Evolutionary conservation across 495 filamentous ascomycete species (phyloP).

Genomic region (Cryomyces antarcticus): DNA sequence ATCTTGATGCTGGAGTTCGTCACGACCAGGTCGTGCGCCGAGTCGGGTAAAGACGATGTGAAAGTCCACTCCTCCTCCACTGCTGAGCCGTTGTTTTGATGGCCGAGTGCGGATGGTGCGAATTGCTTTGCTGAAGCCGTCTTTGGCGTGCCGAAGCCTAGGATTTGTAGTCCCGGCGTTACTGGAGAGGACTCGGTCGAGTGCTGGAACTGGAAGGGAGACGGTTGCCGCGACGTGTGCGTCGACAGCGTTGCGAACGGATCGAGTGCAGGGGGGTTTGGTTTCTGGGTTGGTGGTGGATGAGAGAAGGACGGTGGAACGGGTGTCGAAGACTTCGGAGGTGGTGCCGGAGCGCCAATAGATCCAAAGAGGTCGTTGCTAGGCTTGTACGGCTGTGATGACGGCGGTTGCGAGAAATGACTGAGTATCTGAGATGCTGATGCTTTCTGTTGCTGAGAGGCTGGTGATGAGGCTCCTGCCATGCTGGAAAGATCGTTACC

Average conservation of each 20-base stretch:
- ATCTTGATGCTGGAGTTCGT: conserved; percentile 32
- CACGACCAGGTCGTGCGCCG: conserved; percentile 39
- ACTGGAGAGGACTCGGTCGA: conserved; percentile 5
- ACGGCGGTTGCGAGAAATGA: conserved; percentile 6
- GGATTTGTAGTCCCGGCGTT: too few relatives aligned
- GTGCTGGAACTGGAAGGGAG: conserved; percentile 24
- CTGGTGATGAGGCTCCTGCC: background rate
- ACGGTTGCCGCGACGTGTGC: conserved; percentile 14
- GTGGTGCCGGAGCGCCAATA: conserved; percentile 6
- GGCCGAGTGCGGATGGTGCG: background rate
- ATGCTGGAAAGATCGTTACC: conserved; percentile 6
- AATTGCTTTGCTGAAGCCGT: too few relatives aligned
- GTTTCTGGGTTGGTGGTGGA: conserved; percentile 18
- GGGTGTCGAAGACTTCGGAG: conserved; percentile 14
- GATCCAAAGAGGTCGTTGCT: conserved; percentile 15
- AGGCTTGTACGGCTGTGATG: conserved; percentile 7
- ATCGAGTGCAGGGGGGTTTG: conserved; percentile 10
- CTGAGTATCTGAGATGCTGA: conserved; percentile 2
- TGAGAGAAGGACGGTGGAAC: conserved; percentile 17
- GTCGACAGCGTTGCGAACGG: conserved; percentile 18
- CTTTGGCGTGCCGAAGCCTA: too few relatives aligned
- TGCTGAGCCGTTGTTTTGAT: conserved; percentile 15
- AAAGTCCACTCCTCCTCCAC: conserved; percentile 90
- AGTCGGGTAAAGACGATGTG: conserved; percentile 63
- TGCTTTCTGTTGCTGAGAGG: conserved; percentile 1